Evolutionary conservation across 495 filamentous ascomycete genomes (phyloP), one percentile per base, ranked within the genome.

Genomic region (Trichoderma reesei): DNA sequence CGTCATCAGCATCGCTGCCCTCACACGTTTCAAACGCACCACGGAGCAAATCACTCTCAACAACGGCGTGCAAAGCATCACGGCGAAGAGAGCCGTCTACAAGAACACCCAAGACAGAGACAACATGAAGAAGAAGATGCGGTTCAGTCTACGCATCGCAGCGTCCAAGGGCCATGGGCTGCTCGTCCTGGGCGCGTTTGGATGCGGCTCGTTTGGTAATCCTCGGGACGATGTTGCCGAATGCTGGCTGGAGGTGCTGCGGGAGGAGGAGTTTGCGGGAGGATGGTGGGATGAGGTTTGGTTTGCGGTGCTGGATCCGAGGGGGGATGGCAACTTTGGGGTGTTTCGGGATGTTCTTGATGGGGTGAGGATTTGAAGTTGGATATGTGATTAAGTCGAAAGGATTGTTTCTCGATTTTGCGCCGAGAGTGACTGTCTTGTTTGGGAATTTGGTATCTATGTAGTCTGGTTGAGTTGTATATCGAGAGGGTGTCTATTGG

Each of bases 161-260:
- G 85, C 75, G 9, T 63, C 67, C 3, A 75, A 80, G 31, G 76
- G 74, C 10, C 84, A 87, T 68, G 73, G 77, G 14, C 74, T 76
- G 69, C 67, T 89, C 13, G 80, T 89, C 13, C 76, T 89, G 2
- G 85, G 86, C 0, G 86, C 86, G 0, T 66, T 90, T 20, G 87
- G 87, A 1, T 89, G 86, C 64, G 86, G 86, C 1, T 83, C 78
- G 3, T 88, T 86, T 72, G 67, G 63, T 6, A 87, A 89, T 67
- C 87, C 87, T 31, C 73, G 71, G 0, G 66, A 72, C 11, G 80
- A 81, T 51, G 82, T 88, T 14, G 82, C 78, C 5, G 20, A 76
- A 31, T 83, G 80, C 65, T 89, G 83, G 77, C 59, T 65, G 34
- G 80, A 85, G 65, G 82, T 88, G 18, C 77, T 90, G 64, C 36